These are phyloP conservation scores for Piromyces finnis DNA, from an alignment of 192 early-diverging fungal genomes.

Conservation along the genomic window DNA sequence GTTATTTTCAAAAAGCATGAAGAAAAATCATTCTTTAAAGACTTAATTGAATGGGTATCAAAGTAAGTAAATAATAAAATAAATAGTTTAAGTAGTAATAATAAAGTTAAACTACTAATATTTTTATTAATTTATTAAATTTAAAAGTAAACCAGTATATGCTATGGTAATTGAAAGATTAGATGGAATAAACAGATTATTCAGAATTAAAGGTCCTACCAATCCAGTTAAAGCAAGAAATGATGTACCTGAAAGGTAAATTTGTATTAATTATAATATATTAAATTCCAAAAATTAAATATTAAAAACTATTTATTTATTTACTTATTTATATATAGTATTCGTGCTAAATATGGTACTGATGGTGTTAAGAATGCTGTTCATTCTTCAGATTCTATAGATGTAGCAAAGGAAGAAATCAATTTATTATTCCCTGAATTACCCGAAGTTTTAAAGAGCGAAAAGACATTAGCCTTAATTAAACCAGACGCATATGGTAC, in stretches of 20 bases:
- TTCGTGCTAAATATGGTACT: not conserved
- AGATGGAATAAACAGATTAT: conserved; percentile 25
- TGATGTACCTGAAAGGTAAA: conserved; percentile 5
- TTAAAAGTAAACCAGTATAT: conserved; percentile 19
- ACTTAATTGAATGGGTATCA: not conserved
- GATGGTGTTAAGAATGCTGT: conserved; percentile 1
- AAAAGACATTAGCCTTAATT: conserved; percentile 26
- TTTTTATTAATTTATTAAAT: no score
- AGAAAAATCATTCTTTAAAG: not conserved
- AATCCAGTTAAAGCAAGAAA: conserved; percentile 11
- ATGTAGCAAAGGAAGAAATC: not conserved
- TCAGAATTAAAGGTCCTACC: conserved; percentile 28
- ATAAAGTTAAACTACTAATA: no score
- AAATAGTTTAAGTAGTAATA: no score
- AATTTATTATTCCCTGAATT: not conserved
- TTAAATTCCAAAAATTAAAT: no score
- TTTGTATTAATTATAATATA: no score
- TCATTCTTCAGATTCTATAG: not conserved
- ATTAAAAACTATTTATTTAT: no score
- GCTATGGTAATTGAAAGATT: conserved; percentile 22
- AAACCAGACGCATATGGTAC: conserved; percentile 26
- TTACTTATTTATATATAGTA: not conserved
- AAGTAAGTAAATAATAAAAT: not conserved
- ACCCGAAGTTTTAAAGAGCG: not conserved
- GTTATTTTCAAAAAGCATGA: not conserved